Conservation (phyloP, 2,329 filamentous ascomycete species). For the Magnaporthiopsis incrustans region DNA sequence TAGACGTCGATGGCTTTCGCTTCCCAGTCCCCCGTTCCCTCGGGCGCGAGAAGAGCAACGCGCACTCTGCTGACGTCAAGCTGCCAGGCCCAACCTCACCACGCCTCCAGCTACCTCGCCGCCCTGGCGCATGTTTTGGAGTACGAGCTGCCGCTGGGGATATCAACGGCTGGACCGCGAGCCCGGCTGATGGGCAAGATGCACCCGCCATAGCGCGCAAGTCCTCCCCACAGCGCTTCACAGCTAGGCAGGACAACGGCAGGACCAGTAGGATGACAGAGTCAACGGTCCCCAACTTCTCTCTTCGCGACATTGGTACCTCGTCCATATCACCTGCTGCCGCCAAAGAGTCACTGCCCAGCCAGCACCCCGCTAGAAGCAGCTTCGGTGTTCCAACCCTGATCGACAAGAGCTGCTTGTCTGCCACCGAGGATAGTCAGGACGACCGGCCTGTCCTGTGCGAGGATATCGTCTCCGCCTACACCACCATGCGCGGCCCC, state of each 20-base stretch:
- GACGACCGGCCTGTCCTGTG: conserved; percentile 7
- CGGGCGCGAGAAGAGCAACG: neutral
- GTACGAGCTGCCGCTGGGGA: neutral
- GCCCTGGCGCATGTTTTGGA: neutral
- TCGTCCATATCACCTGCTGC: neutral
- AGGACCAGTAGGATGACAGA: neutral
- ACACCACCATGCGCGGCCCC: conserved; percentile 25
- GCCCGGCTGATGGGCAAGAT: neutral
- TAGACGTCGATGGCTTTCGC: neutral
- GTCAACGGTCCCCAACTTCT: neutral
- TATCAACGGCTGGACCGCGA: neutral
- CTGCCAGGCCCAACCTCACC: neutral
- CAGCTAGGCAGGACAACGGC: neutral
- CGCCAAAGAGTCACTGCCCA: neutral
- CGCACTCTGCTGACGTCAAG: neutral
- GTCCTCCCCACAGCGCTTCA: neutral
- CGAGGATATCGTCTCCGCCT: conserved; percentile 21
- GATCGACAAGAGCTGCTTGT: neutral
- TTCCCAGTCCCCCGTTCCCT: neutral
- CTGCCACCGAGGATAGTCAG: neutral
- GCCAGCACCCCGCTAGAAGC: neutral
- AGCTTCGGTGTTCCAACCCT: neutral
- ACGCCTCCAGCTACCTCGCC: neutral
- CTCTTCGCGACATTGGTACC: neutral
- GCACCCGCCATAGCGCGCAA: neutral